phyloP scores from a whole-genome alignment of 768 basidiomycete species.

The Termitomyces titanicus region DNA sequence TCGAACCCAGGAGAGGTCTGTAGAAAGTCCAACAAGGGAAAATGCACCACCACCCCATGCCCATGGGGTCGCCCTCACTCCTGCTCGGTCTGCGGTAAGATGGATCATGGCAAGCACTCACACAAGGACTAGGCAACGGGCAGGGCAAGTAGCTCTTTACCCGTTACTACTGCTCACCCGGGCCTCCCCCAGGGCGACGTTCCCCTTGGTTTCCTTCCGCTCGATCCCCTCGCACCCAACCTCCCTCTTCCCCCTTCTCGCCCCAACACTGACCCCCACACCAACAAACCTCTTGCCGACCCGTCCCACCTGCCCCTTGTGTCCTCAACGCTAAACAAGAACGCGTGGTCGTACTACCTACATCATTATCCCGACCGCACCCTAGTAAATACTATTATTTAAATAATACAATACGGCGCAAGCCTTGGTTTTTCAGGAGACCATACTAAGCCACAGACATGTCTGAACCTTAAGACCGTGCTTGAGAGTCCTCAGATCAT shows the following conservation, averaged over 20 bases:
- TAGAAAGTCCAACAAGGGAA: too few species aligned
- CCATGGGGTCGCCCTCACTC: too few species aligned
- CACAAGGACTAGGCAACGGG: not conserved
- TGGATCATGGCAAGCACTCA: not conserved
- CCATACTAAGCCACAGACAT: not conserved
- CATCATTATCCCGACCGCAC: too few species aligned
- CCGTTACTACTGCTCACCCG: not conserved
- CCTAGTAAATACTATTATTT: too few species aligned
- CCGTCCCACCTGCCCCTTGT: too few species aligned
- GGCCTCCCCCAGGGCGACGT: not conserved
- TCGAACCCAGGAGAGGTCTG: not conserved
- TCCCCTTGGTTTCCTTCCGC: not conserved
- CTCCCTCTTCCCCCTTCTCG: too few species aligned
- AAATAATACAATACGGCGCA: not conserved
- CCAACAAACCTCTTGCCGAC: too few species aligned
- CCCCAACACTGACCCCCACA: too few species aligned
- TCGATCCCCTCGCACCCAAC: not conserved
- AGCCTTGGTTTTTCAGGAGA: not conserved
- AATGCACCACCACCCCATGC: too few species aligned
- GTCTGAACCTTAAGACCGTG: not conserved
- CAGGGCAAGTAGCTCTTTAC: not conserved
- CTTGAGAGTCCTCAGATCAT: not conserved
- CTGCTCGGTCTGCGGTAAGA: too few species aligned
- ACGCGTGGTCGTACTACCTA: too few species aligned
- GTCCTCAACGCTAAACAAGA: too few species aligned